A percentile compares a stretch with the other conserved stretches of the same genome.
Evolutionary conservation across 2,329 filamentous ascomycete species (phyloP).

Genomic region (Fusarium hainanense): DNA sequence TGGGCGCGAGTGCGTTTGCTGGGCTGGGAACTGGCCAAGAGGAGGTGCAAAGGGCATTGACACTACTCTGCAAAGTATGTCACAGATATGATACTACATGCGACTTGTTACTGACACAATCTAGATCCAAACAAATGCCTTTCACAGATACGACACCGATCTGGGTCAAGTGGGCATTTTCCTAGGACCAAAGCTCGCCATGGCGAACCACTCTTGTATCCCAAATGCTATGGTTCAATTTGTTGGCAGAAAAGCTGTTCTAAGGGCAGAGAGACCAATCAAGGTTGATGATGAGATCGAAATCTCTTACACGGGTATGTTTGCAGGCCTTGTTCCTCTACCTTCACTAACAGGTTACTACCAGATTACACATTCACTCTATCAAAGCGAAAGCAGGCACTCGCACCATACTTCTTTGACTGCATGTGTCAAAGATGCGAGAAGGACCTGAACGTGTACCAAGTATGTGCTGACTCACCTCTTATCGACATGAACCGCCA

Average conservation of each 20-base stretch:
- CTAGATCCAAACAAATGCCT: slow-evolving; percentile 71
- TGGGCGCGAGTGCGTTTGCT: slow-evolving; percentile 55
- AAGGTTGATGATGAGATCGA: slow-evolving; percentile 65
- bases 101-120: not conserved
- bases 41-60: slow-evolving; percentile 55
- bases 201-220: slow-evolving; percentile 71
- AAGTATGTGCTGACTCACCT: slow-evolving; percentile 59
- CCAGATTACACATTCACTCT: slow-evolving; percentile 62
- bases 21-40: slow-evolving; percentile 52
- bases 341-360: not conserved
- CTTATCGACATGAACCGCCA: slow-evolving; percentile 57
- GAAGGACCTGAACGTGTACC: slow-evolving; percentile 64
- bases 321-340: not conserved
- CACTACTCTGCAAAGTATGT: slow-evolving; percentile 66
- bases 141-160: slow-evolving; percentile 66
- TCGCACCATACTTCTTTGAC: slow-evolving; percentile 63
- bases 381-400: slow-evolving; percentile 54
- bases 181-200: slow-evolving; percentile 65
- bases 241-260: slow-evolving; percentile 60
- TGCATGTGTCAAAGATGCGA: slow-evolving; percentile 64
- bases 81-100: not conserved
- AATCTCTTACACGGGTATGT: slow-evolving; percentile 70
- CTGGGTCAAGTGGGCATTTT: slow-evolving; percentile 65
- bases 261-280: slow-evolving; percentile 64
- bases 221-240: slow-evolving; percentile 71